phyloP scores from a whole-genome alignment of 768 basidiomycete genomes.

The Suillus placidus region DNA sequence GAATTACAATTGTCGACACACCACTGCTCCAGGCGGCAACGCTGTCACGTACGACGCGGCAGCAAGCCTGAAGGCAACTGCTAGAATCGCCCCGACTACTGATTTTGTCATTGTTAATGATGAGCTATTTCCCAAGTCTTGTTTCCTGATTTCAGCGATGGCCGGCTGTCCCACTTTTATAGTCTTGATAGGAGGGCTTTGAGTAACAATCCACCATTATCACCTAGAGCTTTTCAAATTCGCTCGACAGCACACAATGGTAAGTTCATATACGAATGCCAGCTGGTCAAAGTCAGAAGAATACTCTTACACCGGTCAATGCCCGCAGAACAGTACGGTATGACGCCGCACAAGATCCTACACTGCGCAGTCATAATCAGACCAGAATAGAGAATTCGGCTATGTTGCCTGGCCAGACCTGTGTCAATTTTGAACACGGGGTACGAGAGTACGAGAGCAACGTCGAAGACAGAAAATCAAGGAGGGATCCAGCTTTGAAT shows the following conservation, averaged over 20 bases:
- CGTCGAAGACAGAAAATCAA: no score
- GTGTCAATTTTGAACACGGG: no score
- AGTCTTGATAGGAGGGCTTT: neutral
- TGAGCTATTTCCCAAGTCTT: neutral
- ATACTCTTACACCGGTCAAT: no score
- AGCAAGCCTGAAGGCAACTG: neutral
- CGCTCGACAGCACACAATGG: neutral
- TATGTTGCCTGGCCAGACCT: no score
- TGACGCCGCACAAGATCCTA: no score
- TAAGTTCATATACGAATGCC: no score
- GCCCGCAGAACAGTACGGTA: no score
- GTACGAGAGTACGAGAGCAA: no score
- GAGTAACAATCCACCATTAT: neutral
- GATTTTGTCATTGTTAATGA: neutral
- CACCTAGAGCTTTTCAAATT: neutral
- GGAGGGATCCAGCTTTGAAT: no score
- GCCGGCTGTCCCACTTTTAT: neutral
- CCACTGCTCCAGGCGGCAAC: conserved; percentile 8
- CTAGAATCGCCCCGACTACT: neutral
- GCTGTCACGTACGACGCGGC: neutral
- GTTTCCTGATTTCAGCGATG: neutral
- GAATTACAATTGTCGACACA: neutral
- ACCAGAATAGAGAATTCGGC: no score
- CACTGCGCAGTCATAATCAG: no score
- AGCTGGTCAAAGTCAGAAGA: no score